Conservation (phyloP, 2,329 filamentous ascomycete species). For the Trichoderma sp. region DNA sequence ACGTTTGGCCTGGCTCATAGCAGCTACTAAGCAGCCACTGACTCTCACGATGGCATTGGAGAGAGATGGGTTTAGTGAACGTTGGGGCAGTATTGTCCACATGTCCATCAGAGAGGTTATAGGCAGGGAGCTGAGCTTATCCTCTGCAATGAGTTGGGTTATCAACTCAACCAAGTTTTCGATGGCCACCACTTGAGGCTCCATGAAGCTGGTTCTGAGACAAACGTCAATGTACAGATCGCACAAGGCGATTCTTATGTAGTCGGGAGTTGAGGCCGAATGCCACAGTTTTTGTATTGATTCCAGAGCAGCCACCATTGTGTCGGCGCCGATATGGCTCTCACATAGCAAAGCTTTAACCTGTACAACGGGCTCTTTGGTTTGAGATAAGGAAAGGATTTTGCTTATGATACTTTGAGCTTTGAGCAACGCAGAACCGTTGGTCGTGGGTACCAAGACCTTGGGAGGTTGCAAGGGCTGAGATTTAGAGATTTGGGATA, state of each 20-base stretch:
- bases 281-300: conserved; percentile 33
- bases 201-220: conserved; percentile 37
- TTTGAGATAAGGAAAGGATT: conserved; percentile 34
- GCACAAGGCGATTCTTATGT: conserved; percentile 35
- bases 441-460: conserved; percentile 20
- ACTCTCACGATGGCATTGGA: conserved; percentile 48
- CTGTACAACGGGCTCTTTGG: conserved; percentile 23
- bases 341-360: conserved; percentile 31
- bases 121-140: conserved; percentile 31
- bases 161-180: conserved; percentile 46
- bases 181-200: conserved; percentile 47
- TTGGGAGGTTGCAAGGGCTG: conserved; percentile 24
- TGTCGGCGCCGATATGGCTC: conserved; percentile 31
- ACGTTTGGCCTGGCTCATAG: conserved; percentile 27
- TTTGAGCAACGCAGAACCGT: conserved; percentile 39
- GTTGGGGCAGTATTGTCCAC: conserved; percentile 40
- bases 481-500: conserved; percentile 27
- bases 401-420: conserved; percentile 37
- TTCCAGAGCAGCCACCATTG: conserved; percentile 38
- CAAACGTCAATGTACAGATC: conserved; percentile 44
- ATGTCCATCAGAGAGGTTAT: conserved; percentile 35
- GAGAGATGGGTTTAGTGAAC: conserved; percentile 46
- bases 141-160: conserved; percentile 37
- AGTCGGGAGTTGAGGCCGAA: conserved; percentile 26
- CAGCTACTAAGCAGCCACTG: conserved; percentile 45